Evolutionary conservation across 176 grass and related monocot species (phyloP), one percentile per base, ranked within the genome.

Genomic region (Oryza rufipogon): DNA sequence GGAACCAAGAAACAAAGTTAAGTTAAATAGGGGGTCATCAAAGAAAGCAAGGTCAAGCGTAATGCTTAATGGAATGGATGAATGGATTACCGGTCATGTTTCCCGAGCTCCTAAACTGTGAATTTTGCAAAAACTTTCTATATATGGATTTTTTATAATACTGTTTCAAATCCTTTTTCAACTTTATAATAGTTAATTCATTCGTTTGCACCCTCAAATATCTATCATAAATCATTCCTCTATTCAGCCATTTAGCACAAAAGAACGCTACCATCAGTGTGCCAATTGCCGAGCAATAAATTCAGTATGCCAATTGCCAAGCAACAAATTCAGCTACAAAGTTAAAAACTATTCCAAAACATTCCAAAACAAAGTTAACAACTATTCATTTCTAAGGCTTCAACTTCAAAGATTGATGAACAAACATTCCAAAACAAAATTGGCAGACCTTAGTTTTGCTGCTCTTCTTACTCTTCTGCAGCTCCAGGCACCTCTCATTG

Each of bases 401-500:
- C 19, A n/a, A 60, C 56, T n/a, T 19, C 6, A 22, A n/a, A 61
- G 20, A 4, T 22, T 22, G 20, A 61, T 22, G 20, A 9, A 61
- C 20, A 9, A 71, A 45, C 41, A 54, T 70, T 6, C 4, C 56
- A 61, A 22, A 76, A 30, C 9, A 15, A 77, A 74, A 83, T 80
- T 65, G 58, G 19, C 77, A 87, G 36, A 93, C 96, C 92, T 95
- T 89, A 86, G 81, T 20, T 90, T 98, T 93, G 46, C 68, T 76
- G 81, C 83, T 88, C 33, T 87, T 98, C 88, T 98, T 91, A 87
- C 85, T 92, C 72, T 90, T 95, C 64, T 92, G 91, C 80, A 98
- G 70, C 68, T 98, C 96, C 83, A 95, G 87, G 83, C 96, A 98
- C 61, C 80, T 86, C 45, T 98, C 91, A 73, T 93, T 98, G 16